Evolutionary conservation across 768 basidiomycete genomes (phyloP), one percentile per base, ranked within the genome.

Genomic region (Mycena leptocephala): DNA sequence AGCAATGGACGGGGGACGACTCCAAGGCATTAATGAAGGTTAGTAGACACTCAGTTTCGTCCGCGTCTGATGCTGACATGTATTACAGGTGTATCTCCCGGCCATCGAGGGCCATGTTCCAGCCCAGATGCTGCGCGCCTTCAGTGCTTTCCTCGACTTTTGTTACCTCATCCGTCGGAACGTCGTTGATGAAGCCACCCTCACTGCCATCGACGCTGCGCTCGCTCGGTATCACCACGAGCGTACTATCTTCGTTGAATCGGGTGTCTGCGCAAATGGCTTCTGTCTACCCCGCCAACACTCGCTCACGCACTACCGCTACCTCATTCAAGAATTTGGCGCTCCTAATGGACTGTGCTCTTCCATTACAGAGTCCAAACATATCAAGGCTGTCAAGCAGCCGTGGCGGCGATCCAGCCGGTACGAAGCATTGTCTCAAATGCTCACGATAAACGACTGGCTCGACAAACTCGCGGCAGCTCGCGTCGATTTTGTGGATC

Each of bases 11-110:
- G 0, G 82, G 85, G 5, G 73, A 87, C 46, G 83, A 87, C 24
- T 87, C 83, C 2, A 87, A 88, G 35, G 84, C 80, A 0, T 65
- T 87, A 5, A 87, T 87, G 84, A 87, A 87, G 82, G 85, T 85
- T 16, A 51, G n/a, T n/a, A n/a, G n/a, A n/a, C n/a, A n/a, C n/a
- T 20, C n/a, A 22, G 26, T 5, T 61, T 3, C 37, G 5, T 59
- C 20, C 14, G 6, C 10, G 0, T 26, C 30, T 20, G 18, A 24
- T 22, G 2, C 24, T 39, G n/a, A 61, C n/a, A 14, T 5, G 14
- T 53, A 24, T 65, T 41, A 20, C 1, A 7, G 82, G 84, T 86
- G 1, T 81, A 78, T 76, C 75, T 85, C 16, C 74, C 83, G 0
- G 83, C 83, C 1, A 81, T 85, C 37, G 72, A 70, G 5, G 85